These are phyloP conservation scores for Botrytis byssoidea DNA, from an alignment of 2,329 filamentous ascomycete species.

Conservation along the genomic window DNA sequence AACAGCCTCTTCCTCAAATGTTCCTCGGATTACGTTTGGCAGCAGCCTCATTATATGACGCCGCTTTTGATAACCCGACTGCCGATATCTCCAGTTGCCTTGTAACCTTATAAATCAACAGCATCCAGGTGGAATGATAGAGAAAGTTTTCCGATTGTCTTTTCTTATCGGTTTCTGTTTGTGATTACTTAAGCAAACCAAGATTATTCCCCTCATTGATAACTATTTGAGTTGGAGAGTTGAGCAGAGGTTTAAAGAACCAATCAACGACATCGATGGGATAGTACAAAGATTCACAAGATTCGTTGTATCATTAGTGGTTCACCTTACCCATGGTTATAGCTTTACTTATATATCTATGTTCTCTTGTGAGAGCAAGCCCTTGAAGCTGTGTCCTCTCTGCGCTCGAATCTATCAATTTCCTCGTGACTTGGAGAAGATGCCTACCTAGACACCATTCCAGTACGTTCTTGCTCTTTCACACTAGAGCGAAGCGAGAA, in stretches of 20 bases:
- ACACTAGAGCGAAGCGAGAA: not conserved
- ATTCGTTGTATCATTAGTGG: too few species aligned
- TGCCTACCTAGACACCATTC: not conserved
- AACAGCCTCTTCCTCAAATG: conserved; percentile 15
- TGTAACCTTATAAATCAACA: conserved; percentile 8
- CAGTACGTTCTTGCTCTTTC: not conserved
- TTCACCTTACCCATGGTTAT: too few species aligned
- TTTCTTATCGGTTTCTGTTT: not conserved
- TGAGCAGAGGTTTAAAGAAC: not conserved
- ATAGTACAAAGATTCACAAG: not conserved
- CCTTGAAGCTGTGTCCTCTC: not conserved
- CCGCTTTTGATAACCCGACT: conserved; percentile 5
- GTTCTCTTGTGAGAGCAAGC: not conserved
- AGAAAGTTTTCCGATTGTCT: not conserved
- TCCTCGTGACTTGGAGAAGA: not conserved
- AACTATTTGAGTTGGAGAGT: not conserved
- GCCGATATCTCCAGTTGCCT: not conserved
- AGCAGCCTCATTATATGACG: conserved; percentile 9
- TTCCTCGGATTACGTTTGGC: conserved; percentile 11
- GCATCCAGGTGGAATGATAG: not conserved
- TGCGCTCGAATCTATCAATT: not conserved
- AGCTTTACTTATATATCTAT: not conserved
- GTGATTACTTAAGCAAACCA: not conserved
- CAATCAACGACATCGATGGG: not conserved
- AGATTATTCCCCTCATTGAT: not conserved